A percentile compares a stretch with the other conserved stretches of the same genome.
Evolutionary conservation across 2,329 filamentous ascomycete genomes (phyloP).

Genomic region (Aspergillus chevalieri): DNA sequence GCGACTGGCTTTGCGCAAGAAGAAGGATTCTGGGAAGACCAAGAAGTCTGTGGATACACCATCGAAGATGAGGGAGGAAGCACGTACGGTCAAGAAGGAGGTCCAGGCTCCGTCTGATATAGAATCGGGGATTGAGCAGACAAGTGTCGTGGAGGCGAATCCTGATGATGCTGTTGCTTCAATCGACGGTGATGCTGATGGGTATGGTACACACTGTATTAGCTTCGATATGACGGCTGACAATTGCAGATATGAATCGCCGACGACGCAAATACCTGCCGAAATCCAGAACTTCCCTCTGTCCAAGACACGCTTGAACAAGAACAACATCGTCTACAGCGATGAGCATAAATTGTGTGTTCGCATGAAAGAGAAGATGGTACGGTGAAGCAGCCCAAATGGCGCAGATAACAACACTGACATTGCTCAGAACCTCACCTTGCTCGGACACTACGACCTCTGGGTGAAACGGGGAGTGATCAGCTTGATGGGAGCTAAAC

Average conservation of each 20-base stretch:
- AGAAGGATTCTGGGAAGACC: constrained; percentile 5
- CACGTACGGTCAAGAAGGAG: background rate
- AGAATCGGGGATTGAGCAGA: constrained; percentile 11
- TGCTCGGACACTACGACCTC: constrained; percentile 53
- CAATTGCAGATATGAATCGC: constrained; percentile 25
- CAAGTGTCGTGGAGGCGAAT: constrained; percentile 13
- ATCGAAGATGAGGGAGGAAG: constrained; percentile 1
- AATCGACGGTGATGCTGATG: constrained; percentile 21
- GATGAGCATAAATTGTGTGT: constrained; percentile 34
- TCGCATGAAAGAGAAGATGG: constrained; percentile 35
- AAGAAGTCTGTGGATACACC: constrained; percentile 6
- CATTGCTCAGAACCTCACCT: constrained; percentile 31
- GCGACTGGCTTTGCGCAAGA: constrained; percentile 16
- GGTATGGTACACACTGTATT: constrained; percentile 9
- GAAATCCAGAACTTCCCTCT: constrained; percentile 34
- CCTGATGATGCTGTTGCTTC: constrained; percentile 18
- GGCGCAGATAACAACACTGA: constrained; percentile 12
- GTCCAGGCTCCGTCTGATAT: constrained; percentile 11
- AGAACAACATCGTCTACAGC: constrained; percentile 32
- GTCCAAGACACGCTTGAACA: constrained; percentile 33
- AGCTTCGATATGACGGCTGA: constrained; percentile 8
- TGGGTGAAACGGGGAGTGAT: constrained; percentile 51
- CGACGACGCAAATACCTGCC: constrained; percentile 20
- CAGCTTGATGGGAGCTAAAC: constrained; percentile 53
- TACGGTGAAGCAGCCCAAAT: constrained; percentile 10